Percentiles rank a stretch among this genome's conserved stretches.
Evolutionary conservation across 495 filamentous ascomycete species (phyloP).

Genomic region (Saxophila tyrrhenica): DNA sequence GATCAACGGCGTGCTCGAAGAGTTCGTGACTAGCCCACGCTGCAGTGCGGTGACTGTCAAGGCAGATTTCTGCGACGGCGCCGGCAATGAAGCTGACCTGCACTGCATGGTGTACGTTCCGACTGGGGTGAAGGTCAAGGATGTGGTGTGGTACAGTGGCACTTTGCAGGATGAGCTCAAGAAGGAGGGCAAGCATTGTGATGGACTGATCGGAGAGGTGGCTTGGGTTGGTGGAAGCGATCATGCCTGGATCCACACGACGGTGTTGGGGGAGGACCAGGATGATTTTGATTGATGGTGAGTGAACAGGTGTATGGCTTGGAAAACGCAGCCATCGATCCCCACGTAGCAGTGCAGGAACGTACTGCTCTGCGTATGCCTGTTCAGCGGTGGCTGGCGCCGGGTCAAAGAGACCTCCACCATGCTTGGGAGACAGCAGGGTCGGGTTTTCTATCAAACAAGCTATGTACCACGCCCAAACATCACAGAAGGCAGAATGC

Average conservation of each 20-base stretch:
- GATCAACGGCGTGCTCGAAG: neutral
- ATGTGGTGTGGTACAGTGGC: neutral
- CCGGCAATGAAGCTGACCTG: neutral
- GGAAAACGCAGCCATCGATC: neutral
- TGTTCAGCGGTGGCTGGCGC: no score
- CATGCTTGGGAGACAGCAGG: no score
- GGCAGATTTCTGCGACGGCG: neutral
- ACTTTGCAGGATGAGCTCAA: neutral
- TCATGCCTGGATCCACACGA: neutral
- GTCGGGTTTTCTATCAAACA: no score
- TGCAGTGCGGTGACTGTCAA: neutral
- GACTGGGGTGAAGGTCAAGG: neutral
- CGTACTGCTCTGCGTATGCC: no score
- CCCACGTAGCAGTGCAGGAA: no score
- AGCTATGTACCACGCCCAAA: no score
- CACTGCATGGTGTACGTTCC: neutral
- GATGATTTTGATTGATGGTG: neutral
- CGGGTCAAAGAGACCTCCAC: no score
- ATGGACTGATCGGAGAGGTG: neutral
- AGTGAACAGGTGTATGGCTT: neutral
- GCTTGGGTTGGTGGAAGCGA: neutral
- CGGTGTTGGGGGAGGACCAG: neutral
- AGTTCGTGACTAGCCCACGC: neutral
- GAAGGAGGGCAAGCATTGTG: neutral
- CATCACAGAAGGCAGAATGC: no score